Percentiles rank a stretch among this genome's conserved stretches.
Evolutionary conservation across 306 rosid genomes (phyloP).

Genomic region (Ochetophila trinervis): DNA sequence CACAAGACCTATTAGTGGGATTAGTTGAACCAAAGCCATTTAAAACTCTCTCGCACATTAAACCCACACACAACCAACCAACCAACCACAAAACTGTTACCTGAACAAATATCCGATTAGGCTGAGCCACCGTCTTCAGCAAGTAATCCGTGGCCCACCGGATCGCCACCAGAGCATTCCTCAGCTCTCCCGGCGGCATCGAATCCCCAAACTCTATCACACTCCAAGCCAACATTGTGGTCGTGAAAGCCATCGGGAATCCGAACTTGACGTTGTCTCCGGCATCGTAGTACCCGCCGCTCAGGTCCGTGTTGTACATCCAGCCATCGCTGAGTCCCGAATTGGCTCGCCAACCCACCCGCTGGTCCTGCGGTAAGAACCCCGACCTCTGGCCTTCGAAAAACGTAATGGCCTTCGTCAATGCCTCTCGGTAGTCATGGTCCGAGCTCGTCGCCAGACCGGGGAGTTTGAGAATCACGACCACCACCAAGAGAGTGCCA

Average conservation of each 20-base stretch:
- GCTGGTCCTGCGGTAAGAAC: slow-evolving; percentile 58
- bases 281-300: slow-evolving; percentile 96
- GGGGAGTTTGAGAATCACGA: not conserved
- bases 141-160: slow-evolving; percentile 89
- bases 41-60: not conserved
- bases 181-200: slow-evolving; percentile 64
- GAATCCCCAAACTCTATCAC: slow-evolving; percentile 78
- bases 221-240: slow-evolving; percentile 94
- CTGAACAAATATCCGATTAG: slow-evolving; percentile 90
- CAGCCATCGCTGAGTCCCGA: slow-evolving; percentile 81
- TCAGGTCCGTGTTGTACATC: slow-evolving; percentile 60
- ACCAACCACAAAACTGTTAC: slow-evolving; percentile 26
- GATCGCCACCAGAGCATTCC: slow-evolving; percentile 58
- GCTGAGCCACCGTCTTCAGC: slow-evolving; percentile 77
- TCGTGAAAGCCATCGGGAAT: slow-evolving; percentile 92
- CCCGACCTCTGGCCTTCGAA: slow-evolving; percentile 95
- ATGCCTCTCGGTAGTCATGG: slow-evolving; percentile 70
- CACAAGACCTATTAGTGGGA: slow-evolving; percentile 7
- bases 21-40: slow-evolving; percentile 15
- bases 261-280: slow-evolving; percentile 88
- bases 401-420: slow-evolving; percentile 69
- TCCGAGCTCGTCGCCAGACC: not conserved
- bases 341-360: slow-evolving; percentile 54
- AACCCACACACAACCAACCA: not conserved
- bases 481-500: not conserved